A percentile compares a stretch with the other conserved stretches of the same genome.
These are phyloP conservation scores for Uronychia setigera DNA, from an alignment of 73 alveolate species.

Conservation along the genomic window DNA sequence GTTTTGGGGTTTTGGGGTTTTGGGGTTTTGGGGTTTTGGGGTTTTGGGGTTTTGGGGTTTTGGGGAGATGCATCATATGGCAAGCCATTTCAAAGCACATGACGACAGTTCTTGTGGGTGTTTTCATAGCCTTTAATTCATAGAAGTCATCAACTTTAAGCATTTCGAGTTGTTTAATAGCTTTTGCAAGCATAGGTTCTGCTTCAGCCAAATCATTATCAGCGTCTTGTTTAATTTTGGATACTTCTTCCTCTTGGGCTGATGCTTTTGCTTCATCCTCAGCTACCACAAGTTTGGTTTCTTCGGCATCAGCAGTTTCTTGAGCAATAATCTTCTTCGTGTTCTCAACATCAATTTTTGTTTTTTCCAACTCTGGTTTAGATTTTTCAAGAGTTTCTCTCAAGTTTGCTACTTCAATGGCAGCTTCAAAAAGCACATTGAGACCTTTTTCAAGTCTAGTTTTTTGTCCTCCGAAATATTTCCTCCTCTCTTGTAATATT, in stretches of 20 bases:
- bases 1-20: constrained; percentile 29
- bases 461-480: constrained; percentile 76
- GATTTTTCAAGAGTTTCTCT: constrained; percentile 82
- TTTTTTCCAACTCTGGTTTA: constrained; percentile 90
- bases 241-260: constrained; percentile 72
- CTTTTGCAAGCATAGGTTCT: constrained; percentile 62
- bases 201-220: constrained; percentile 73
- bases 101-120: constrained; percentile 54
- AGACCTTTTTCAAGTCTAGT: constrained; percentile 90
- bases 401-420: constrained; percentile 88
- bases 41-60: constrained; percentile 50
- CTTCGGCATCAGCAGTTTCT: constrained; percentile 86
- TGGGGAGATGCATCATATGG: constrained; percentile 9
- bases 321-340: constrained; percentile 83
- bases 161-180: constrained; percentile 62
- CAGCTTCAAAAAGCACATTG: constrained; percentile 89
- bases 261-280: constrained; percentile 79
- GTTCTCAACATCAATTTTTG: constrained; percentile 89
- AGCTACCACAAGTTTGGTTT: constrained; percentile 71
- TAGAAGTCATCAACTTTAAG: constrained; percentile 68
- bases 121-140: constrained; percentile 59
- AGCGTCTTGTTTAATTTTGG: constrained; percentile 72
- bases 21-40: too few species aligned
- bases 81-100: constrained; percentile 57
- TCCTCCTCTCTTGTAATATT: constrained; percentile 78